A percentile compares a stretch with the other conserved stretches of the same genome.
These are phyloP conservation scores for Leavenworthia alabamica DNA, from an alignment of 345 rosid genomes.

Conservation along the genomic window DNA sequence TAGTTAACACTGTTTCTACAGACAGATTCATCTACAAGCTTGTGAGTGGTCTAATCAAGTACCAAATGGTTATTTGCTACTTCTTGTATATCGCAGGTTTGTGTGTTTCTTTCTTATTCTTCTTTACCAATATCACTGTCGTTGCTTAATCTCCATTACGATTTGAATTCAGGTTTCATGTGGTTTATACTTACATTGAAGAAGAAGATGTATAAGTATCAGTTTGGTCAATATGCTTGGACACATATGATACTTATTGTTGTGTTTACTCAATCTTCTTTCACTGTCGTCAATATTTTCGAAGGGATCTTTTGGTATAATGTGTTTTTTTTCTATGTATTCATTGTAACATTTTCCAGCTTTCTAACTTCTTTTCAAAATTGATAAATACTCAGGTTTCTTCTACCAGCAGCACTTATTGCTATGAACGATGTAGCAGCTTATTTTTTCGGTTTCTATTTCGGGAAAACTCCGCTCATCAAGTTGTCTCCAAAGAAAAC, in stretches of 20 bases:
- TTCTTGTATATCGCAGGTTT: slow-evolving; percentile 82
- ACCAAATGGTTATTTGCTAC: slow-evolving; percentile 85
- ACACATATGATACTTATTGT: slow-evolving; percentile 96
- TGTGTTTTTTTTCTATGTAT: background rate
- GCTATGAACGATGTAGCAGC: slow-evolving; percentile 89
- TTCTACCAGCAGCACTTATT: slow-evolving; percentile 87
- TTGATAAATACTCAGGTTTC: slow-evolving; percentile 54
- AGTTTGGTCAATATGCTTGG: slow-evolving; percentile 98
- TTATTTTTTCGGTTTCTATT: slow-evolving; percentile 82
- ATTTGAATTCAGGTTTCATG: slow-evolving; percentile 59
- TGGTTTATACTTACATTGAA: slow-evolving; percentile 94
- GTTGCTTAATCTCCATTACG: background rate
- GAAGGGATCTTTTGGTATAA: slow-evolving; percentile 96
- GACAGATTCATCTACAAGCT: slow-evolving; percentile 68
- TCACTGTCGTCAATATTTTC: slow-evolving; percentile 85
- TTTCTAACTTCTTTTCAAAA: slow-evolving; percentile 44
- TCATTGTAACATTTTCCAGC: background rate
- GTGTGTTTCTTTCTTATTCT: slow-evolving; percentile 3
- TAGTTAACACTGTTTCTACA: slow-evolving; percentile 75
- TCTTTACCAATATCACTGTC: background rate
- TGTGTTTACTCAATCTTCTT: slow-evolving; percentile 86
- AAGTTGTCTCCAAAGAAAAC: slow-evolving; percentile 94
- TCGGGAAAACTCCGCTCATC: slow-evolving; percentile 87
- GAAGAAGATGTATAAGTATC: slow-evolving; percentile 97
- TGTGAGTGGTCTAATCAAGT: slow-evolving; percentile 78